A percentile compares a stretch with the other conserved stretches of the same genome.
phyloP scores from a whole-genome alignment of 139 green algal species.

The Eudorina sp. region DNA sequence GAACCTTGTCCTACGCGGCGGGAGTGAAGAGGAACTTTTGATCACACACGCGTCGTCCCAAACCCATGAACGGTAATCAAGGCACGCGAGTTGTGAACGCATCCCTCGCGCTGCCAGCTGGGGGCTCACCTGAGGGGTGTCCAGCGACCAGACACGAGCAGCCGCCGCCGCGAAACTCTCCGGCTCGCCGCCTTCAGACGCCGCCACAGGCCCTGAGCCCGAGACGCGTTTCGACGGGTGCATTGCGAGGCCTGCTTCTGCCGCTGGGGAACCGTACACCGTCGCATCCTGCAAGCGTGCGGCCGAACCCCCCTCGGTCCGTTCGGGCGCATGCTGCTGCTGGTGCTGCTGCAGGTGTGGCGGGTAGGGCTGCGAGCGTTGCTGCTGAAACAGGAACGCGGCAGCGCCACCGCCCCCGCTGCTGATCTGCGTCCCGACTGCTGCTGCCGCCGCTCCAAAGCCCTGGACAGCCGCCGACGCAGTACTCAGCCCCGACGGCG shows the following conservation, averaged over 20 bases:
- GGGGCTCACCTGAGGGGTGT: not conserved
- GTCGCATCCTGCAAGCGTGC: too few relatives aligned
- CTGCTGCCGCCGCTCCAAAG: not conserved
- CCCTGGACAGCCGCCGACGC: not conserved
- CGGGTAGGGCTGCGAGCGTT: not conserved
- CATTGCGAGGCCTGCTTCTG: not conserved
- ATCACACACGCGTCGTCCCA: too few relatives aligned
- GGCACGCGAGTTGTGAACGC: too few relatives aligned
- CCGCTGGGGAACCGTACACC: too few relatives aligned
- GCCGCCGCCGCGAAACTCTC: constrained; percentile 1
- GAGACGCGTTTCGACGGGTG: too few relatives aligned
- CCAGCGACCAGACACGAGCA: not conserved
- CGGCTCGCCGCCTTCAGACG: not conserved
- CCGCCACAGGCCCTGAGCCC: not conserved
- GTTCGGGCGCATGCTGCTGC: too few relatives aligned
- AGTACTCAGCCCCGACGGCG: too few relatives aligned
- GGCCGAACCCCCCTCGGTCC: too few relatives aligned
- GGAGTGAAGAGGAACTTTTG: too few relatives aligned
- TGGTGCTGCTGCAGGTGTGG: not conserved
- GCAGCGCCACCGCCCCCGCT: not conserved
- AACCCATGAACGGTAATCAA: too few relatives aligned
- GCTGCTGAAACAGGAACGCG: not conserved
- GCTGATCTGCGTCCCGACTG: too few relatives aligned
- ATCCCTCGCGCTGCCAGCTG: too few relatives aligned
- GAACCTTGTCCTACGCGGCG: constrained; percentile 14